Evolutionary conservation across 306 rosid species (phyloP), one percentile per base, ranked within the genome.

Genomic region (Carpinus fangiana): DNA sequence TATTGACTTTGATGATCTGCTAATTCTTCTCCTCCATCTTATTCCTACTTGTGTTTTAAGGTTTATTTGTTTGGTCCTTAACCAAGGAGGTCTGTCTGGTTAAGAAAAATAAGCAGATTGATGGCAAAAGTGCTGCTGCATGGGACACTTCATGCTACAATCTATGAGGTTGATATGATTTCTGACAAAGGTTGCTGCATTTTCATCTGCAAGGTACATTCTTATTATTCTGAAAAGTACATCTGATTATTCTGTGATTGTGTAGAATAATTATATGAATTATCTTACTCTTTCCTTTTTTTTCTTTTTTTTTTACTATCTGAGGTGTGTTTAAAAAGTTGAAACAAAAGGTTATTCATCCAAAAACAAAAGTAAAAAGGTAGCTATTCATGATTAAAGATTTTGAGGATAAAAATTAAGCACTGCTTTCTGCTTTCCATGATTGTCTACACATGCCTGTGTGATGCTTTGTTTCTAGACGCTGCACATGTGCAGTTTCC

Each of bases 191-290:
- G 64, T 74, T 86, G 86, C 81, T 81, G 88, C 82, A 55, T 43
- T 23, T 77, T 69, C 69, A 41, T 86, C 76, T 61, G 81, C 90
- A 74, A 82, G 92, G 91, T 88, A 84, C 47, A 23, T 34, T 75
- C 46, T 13, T 17, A 7, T 47, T 21, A 4, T 48, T 31, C 71
- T 23, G 11, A 17, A 51, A 13, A 73, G 51, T 18, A 20, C 18
- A 66, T 2, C 34, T 31, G 3, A 31, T 31, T 31, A 31, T 31
- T 31, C 34, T 31, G 34, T 1, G 34, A 31, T 31, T 31, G 3
- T 31, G 34, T 31, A 31, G 34, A 31, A 31, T 26, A 66, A 28
- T 61, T 61, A 34, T 16, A 6, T 56, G n/a, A 56, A 5, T 17
- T 55, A 20, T 55, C 16, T 52, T 7, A 18, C 16, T n/a, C 61